Conservation (phyloP, 148 eudicot genomes). For the Agrostemma githago region DNA sequence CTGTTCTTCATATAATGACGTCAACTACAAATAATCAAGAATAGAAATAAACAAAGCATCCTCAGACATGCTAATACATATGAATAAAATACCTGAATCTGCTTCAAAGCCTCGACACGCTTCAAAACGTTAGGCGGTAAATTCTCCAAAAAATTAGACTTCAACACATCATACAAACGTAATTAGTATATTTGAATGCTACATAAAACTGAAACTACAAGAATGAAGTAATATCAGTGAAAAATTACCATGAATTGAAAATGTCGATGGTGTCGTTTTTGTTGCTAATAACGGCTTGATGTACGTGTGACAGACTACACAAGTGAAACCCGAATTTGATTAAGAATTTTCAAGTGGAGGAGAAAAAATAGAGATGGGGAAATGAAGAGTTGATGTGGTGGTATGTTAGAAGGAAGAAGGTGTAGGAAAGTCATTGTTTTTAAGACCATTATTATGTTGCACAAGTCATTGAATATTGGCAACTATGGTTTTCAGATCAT, state of each 20-base stretch:
- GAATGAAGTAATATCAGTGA: background rate
- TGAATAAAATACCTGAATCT: conserved; percentile 25
- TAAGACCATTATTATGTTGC: too few relatives aligned
- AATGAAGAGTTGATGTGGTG: background rate
- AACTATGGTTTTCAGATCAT: too few relatives aligned
- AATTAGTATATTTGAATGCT: background rate
- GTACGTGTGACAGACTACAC: background rate
- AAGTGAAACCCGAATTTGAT: conserved; percentile 21
- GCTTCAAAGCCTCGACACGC: conserved; percentile 27
- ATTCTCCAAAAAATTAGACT: conserved; percentile 21
- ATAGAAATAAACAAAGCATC: background rate
- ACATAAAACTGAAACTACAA: background rate
- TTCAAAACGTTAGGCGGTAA: conserved; percentile 27
- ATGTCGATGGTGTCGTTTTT: conserved; percentile 11
- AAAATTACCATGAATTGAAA: conserved; percentile 10
- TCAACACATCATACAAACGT: background rate
- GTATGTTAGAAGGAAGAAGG: background rate
- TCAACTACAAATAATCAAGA: background rate
- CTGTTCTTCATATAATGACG: background rate
- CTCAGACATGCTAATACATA: background rate
- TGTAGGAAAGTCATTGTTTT: background rate
- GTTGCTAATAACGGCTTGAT: background rate
- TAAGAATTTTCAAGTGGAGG: background rate
- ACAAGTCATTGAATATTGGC: too few relatives aligned
- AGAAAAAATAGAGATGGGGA: background rate